Base-by-base conservation (phyloP, 2,329 filamentous ascomycete genomes). In the Colletotrichum magnum region DNA sequence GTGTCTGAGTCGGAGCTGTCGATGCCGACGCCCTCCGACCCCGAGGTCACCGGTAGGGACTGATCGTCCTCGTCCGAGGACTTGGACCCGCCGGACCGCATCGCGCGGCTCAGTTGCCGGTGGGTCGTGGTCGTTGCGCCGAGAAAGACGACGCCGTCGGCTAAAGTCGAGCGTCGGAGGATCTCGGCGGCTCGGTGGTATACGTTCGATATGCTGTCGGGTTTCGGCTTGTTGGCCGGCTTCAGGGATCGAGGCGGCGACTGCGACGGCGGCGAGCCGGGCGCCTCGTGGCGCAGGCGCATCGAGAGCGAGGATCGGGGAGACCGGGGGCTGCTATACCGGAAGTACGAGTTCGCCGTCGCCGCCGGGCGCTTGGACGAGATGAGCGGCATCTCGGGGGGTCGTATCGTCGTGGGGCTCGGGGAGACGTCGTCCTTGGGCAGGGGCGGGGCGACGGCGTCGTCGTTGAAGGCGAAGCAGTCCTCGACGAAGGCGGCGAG, bases 401-500 rank as follows among this genome's bases (percentile, higher is more conserved):
- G 64, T 4, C 68, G 63, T 15, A 62, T 21, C 3, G 57, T 61
- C 7, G 68, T 15, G 2, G 68, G 63, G 26, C 52, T 63, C 21
- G 62, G 39, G 18, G 67, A 58, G 6, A 53, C 16, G 2, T 70
- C 64, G 45, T 68, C 68, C 43, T 68, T 70, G 21, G 28, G 16
- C 28, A 36, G 2, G 1, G 51, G 21, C 5, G 39, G 32, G 32
- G 32, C 32, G 32, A 36, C 32, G 32, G 32, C 18, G 16, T 68
- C 68, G 13, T 69, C 68, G 18, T 26, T 61, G 24, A 68, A 28
- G 5, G 73, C 70, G 4, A 81, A 83, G 64, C 81, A 85, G 5
- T 84, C 85, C 66, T 88, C 86, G 6, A 88, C 85, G 62, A 88
- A 89, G 18, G 82, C 80, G 3, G 84, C 86, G 12, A 90, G 77